Base-by-base conservation (phyloP, 2,329 filamentous ascomycete genomes). In the Neospermospora avenae region DNA sequence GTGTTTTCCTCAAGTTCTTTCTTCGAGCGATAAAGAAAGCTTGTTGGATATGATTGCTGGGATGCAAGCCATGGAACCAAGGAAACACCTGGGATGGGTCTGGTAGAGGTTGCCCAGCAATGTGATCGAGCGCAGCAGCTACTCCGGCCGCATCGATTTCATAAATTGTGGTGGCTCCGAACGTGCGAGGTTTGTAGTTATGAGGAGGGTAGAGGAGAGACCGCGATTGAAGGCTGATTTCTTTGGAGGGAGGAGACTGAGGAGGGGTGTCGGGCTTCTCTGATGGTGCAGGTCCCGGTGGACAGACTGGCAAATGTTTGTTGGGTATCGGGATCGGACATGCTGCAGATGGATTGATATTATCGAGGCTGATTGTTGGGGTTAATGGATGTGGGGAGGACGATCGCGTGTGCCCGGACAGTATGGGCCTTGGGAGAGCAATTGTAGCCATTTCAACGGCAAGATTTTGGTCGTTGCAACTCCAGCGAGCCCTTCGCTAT, bases 61-160 rank as follows among this genome's bases (percentile, higher is more conserved):
- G 87, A 70, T 98, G 93, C 42, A 98, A 78, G 24, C 95, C 95
- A 76, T 99, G 95, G 24, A 97, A 80, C 95, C 95, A 99, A 2
- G 95, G 95, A 70, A 98, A 99, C 63, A 98, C 90, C 62, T 86
- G 81, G n/a, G 88, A 84, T 0, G 95, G 86, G 58, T 93, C 86
- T 6, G 95, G 93, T 24, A 98, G 80, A 1, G 92, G 88, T 70
- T 96, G 91, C 2, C 86, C 83, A 3, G 93, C 84, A 61, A 86
- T 78, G 69, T 93, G 84, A 65, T 96, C 86, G 35, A 98, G 72
- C 0, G 93, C 91, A 48, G 85, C 80, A 11, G 85, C 84, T 45
- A 97, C 80, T 28, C 84, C 83, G 42, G 80, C 77, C 31, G 88
- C 85, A 70, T 85, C 83, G 67, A 98, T 86, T 45, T 87, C 84